phyloP scores from a whole-genome alignment of 805 yeast species.

The Candida gorgasii region DNA sequence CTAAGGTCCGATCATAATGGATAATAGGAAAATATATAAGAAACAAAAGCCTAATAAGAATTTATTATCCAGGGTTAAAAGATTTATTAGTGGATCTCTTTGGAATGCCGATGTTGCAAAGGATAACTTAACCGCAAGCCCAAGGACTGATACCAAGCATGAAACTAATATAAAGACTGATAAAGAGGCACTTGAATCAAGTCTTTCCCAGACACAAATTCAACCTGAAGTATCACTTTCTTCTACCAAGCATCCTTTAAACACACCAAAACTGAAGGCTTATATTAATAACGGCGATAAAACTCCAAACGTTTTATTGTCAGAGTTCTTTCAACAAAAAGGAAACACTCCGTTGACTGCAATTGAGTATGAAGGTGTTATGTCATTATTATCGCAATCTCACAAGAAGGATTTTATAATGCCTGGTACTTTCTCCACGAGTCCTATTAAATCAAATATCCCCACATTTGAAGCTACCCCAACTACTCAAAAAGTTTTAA shows the following conservation, averaged over 20 bases:
- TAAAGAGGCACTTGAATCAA: too few relatives aligned
- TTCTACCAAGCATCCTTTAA: neutral
- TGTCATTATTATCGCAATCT: slow-evolving; percentile 47
- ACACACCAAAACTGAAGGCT: neutral
- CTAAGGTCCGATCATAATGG: slow-evolving; percentile 10
- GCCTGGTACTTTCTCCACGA: slow-evolving; percentile 15
- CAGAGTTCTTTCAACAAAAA: slow-evolving; percentile 68
- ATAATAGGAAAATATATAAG: slow-evolving; percentile 18
- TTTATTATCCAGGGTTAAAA: slow-evolving; percentile 5
- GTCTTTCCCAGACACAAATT: slow-evolving; percentile 1
- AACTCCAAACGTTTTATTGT: slow-evolving; percentile 55
- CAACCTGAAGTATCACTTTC: neutral
- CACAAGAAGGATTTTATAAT: slow-evolving; percentile 11
- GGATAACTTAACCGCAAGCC: too few relatives aligned
- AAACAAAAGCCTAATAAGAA: slow-evolving; percentile 8
- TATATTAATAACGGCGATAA: neutral
- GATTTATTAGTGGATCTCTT: slow-evolving; percentile 5
- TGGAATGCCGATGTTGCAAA: slow-evolving; percentile 4
- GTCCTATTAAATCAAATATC: slow-evolving; percentile 8
- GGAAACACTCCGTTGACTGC: slow-evolving; percentile 76
- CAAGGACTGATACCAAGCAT: neutral
- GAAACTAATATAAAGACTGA: too few relatives aligned
- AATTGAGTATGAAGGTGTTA: slow-evolving; percentile 79
- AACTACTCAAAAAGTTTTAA: slow-evolving; percentile 28
- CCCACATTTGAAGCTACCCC: slow-evolving; percentile 23